Evolutionary conservation across 2,329 filamentous ascomycete genomes (phyloP), one percentile per base, ranked within the genome.

Genomic region (Venturia oleaginea): DNA sequence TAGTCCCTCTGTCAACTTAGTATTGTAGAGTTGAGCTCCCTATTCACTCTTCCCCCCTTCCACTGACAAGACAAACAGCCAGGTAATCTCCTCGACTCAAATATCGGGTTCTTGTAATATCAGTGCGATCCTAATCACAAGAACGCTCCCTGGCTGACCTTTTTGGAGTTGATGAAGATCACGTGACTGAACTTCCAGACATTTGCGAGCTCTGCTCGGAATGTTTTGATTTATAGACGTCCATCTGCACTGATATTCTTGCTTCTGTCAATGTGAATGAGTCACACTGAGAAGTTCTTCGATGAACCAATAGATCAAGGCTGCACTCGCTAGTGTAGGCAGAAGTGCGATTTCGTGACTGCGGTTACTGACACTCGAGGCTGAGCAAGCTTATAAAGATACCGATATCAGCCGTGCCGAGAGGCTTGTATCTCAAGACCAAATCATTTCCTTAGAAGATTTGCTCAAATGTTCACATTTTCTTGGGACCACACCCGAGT

Each of bases 241-340:
- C n/a, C 13, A 13, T 40, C 38, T 40, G n/a, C 38, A 40, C 2
- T 15, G 10, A 11, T 37, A 5, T 6, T 19, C 13, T 11, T 46
- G n/a, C 10, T 46, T 22, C 43, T 46, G n/a, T 24, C n/a, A 4
- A 46, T 11, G 46, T 15, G 11, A 27, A 51, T 51, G 46, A 51
- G 46, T 51, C 46, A 51, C 24, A 27, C 15, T 27, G 46, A 4
- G 27, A 22, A 51, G 22, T 27, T 51, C 13, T 2, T 51, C 4
- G 3, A 30, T 10, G 46, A 48, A 27, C 46, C 51, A 57, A 34
- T 57, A 34, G 30, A 57, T 19, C 15, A 32, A 57, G 51, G 51
- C 51, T 57, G 27, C 51, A 34, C 27, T 34, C 51, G 19, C 51
- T 57, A 34, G 51, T 30, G 48, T 57, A 57, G 51, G 51, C 51